A percentile compares a stretch with the other conserved stretches of the same genome.
These are phyloP conservation scores for Globisporangium radiosum DNA, from an alignment of 352 stramenopile genomes.

Conservation along the genomic window DNA sequence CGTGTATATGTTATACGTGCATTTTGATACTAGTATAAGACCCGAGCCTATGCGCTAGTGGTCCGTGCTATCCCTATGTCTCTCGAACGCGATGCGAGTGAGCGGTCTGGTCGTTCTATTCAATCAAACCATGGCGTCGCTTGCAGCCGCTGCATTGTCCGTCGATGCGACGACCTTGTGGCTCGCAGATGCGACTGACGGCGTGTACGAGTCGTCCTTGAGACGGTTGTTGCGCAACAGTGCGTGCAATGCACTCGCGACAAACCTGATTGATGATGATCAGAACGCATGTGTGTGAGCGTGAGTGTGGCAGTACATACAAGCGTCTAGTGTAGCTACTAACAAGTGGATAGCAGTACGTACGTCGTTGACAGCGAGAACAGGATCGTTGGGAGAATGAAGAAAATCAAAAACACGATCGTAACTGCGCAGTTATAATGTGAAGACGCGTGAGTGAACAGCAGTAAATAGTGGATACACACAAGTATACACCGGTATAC, in stretches of 20 bases:
- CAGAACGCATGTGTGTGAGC: neutral
- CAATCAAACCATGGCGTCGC: constrained; percentile 30
- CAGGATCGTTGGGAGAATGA: constrained; percentile 61
- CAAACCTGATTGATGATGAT: constrained; percentile 12
- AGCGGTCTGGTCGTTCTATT: neutral
- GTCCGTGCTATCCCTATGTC: no score
- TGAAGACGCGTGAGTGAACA: neutral
- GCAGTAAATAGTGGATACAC: no score
- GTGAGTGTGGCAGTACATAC: neutral
- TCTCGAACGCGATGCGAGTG: no score
- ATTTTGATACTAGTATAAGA: no score
- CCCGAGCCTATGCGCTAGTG: no score
- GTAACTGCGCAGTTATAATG: constrained; percentile 27
- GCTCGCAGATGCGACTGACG: neutral
- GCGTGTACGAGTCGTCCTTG: constrained; percentile 52
- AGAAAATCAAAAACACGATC: constrained; percentile 67
- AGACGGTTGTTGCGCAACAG: constrained; percentile 59
- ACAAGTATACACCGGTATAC: no score
- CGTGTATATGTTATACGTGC: no score
- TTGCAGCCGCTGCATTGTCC: constrained; percentile 17
- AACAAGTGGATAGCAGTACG: constrained; percentile 4
- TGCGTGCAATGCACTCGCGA: constrained; percentile 42
- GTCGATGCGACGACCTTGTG: no score
- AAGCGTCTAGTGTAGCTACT: no score
- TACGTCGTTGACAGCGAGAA: constrained; percentile 64